Evolutionary conservation across 306 rosid species (phyloP), one percentile per base, ranked within the genome.

Genomic region (Rubus parviflorus): DNA sequence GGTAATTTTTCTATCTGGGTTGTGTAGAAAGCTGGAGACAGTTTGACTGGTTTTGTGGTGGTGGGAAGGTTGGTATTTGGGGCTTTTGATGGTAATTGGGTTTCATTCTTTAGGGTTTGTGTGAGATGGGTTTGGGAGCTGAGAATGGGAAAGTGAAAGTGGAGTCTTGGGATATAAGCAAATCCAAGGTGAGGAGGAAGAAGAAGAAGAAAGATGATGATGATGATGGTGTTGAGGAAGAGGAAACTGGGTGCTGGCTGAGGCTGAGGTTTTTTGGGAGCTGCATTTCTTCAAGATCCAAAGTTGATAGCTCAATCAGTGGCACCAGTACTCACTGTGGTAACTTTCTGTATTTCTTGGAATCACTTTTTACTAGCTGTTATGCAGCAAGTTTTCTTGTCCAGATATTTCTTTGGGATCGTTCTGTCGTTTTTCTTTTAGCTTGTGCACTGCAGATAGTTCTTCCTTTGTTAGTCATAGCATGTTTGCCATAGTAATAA

Each of bases 221-320:
- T 15, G 73, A 66, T 38, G 85, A 48, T 61, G 80, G 47, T 57
- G 85, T 76, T 42, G 96, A 77, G 40, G 89, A 85, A 78, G 86
- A 77, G 63, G 89, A 71, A 58, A 77, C 87, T 87, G 93, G 98
- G 53, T 94, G 98, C 81, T 94, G 97, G 98, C 66, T 86, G 81
- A 88, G 90, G 79, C 72, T 92, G 56, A 92, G 93, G 85, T 83
- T 90, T 65, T 77, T 94, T 81, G 90, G 95, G 8, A 85, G 94
- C 93, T 94, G 98, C 97, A 92, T 94, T 85, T 94, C 95, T 83
- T 89, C 98, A 81, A 92, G 98, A 94, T 92, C 98, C 92, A 94
- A 94, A 87, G 97, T 94, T 81, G 97, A 94, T 86, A 90, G 81
- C 82, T 92, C 98, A 61, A 83, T 85, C 19, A 92, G 95, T 83